Evolutionary conservation across 78 protist species (phyloP).

Genomic region (Emiliania huxleyi): DNA sequence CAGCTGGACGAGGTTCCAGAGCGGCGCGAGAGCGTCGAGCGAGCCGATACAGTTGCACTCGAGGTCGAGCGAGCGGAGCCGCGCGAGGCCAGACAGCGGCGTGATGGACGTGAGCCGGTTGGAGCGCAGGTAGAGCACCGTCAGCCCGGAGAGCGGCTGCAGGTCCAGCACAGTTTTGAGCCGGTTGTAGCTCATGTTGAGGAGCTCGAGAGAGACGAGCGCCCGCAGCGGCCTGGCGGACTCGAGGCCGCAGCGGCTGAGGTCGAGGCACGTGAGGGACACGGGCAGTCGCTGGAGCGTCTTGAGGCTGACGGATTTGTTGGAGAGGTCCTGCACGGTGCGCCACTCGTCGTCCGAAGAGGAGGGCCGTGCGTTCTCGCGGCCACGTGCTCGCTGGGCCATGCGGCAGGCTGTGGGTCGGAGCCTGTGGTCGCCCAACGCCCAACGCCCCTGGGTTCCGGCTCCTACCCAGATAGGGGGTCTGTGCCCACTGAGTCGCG

Average conservation of each 20-base stretch:
- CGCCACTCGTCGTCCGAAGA: too few species aligned
- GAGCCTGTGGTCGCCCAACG: too few species aligned
- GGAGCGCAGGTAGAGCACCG: slow-evolving; percentile 3
- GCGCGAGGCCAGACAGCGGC: neutral
- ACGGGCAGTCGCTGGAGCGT: neutral
- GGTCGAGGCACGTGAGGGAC: slow-evolving; percentile 13
- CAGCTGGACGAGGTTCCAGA: neutral
- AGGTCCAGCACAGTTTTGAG: neutral
- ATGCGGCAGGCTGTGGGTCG: too few species aligned
- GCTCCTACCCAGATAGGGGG: too few species aligned
- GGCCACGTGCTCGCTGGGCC: too few species aligned
- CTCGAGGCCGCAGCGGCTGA: neutral
- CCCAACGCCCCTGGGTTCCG: too few species aligned
- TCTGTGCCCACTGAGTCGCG: too few species aligned
- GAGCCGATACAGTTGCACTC: neutral
- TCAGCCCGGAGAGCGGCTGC: neutral
- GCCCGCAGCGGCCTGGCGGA: neutral
- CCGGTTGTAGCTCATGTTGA: slow-evolving; percentile 4
- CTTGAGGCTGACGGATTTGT: neutral
- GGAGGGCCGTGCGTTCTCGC: too few species aligned
- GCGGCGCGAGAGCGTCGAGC: neutral
- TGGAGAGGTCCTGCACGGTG: too few species aligned
- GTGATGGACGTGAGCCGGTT: neutral
- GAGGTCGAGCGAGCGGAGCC: neutral
- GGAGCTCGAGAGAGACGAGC: neutral